Base-by-base conservation (phyloP, 805 yeast genomes). In the Candida quercuum region DNA sequence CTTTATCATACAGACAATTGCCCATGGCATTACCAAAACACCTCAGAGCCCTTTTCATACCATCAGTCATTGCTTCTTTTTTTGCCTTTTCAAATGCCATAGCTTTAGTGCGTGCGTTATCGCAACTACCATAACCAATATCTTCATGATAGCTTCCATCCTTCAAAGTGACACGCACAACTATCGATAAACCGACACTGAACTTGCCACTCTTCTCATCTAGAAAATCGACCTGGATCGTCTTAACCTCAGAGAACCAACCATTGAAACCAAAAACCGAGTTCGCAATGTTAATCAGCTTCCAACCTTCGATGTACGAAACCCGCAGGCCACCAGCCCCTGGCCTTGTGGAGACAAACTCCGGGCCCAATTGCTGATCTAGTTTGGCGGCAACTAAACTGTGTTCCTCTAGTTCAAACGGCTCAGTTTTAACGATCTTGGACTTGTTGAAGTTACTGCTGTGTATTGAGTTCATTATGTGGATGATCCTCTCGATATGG, bases 1-100 rank as follows among this genome's bases (percentile, higher is more conserved):
- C 77, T 49, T 80, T 80, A 54, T 85, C 94, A 50, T 85, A 85
- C n/a, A 85, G 69, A 59, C 95, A 85, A 51, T 85, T 85, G 1
- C 94, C 95, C 52, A 85, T 60, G 0, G 86, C 86, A 54, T 83
- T 85, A 33, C 95, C 95, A 56, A 82, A 85, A 40, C 84, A 81
- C 53, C 94, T 69, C 41, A 85, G 65, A 17, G 89, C 83, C 45
- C 95, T 64, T 54, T 85, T 85, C 51, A 85, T 59, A 0, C 86
- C 95, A 61, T 85, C 95, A 0, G 95, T 85, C 32, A 81, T 76
- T 1, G 93, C 93, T 46, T 86, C 89, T 49, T 85, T 85, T 58
- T 81, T 83, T 39, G 89, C 83, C 49, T 85, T 83, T 50, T 85
- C 95, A 55, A 84, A 84, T 0, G 93, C 94, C 59, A 74, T 73